Conservation (phyloP, 2,329 filamentous ascomycete genomes). For the Talaromyces sp. region DNA sequence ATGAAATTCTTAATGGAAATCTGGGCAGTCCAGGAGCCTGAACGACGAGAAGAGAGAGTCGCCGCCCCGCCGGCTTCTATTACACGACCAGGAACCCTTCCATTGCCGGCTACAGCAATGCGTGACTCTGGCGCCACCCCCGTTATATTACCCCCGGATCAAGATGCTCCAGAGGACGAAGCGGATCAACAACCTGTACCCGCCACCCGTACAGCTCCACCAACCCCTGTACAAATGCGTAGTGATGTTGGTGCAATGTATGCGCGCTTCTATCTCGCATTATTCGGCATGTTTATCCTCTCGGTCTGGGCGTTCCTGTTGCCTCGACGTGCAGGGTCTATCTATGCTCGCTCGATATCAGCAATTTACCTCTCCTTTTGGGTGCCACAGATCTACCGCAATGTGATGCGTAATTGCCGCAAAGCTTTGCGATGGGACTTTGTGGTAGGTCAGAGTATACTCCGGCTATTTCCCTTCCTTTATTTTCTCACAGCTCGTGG, state of each 20-base stretch:
- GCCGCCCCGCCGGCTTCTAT: slow-evolving; percentile 28
- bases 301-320: slow-evolving; percentile 63
- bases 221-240: slow-evolving; percentile 38
- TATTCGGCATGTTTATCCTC: slow-evolving; percentile 61
- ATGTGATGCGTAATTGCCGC: slow-evolving; percentile 86
- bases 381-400: slow-evolving; percentile 89
- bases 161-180: slow-evolving; percentile 52
- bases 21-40: slow-evolving; percentile 62
- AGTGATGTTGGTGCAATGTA: slow-evolving; percentile 62
- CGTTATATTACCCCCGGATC: slow-evolving; percentile 62
- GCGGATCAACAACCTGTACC: slow-evolving; percentile 33
- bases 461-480: slow-evolving; percentile 76
- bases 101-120: slow-evolving; percentile 55
- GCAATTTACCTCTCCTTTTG: slow-evolving; percentile 87
- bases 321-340: slow-evolving; percentile 54
- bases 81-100: slow-evolving; percentile 44
- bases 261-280: slow-evolving; percentile 62
- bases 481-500: slow-evolving; percentile 80
- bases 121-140: slow-evolving; percentile 55
- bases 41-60: slow-evolving; percentile 41
- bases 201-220: slow-evolving; percentile 36
- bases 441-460: slow-evolving; percentile 76
- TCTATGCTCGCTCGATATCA: slow-evolving; percentile 65
- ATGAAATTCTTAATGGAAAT: slow-evolving; percentile 69
- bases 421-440: slow-evolving; percentile 91